Percentiles rank a stretch among this genome's conserved stretches.
Evolutionary conservation across 768 basidiomycete species (phyloP).

Genomic region (Tricholoma bakamatsutake): DNA sequence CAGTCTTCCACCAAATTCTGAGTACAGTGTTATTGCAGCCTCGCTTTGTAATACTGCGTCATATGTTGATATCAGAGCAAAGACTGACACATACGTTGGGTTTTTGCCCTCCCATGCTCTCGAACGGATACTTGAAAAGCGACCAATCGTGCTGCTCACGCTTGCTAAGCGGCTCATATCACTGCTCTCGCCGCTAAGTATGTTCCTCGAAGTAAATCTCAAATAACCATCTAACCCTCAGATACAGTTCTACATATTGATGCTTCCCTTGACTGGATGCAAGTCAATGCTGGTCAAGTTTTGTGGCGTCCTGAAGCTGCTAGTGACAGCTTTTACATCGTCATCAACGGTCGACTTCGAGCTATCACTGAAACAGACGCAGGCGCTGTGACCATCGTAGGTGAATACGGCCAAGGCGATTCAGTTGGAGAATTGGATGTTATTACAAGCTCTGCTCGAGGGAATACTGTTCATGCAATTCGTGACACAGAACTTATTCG

Average conservation of each 20-base stretch:
- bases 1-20: not conserved
- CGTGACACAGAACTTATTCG: conserved; percentile 95
- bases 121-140: conserved; percentile 85
- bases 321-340: conserved; percentile 97
- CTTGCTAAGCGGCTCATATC: conserved; percentile 96
- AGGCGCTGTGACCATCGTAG: conserved; percentile 75
- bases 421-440: conserved; percentile 97
- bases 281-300: conserved; percentile 92
- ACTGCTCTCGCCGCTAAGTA: conserved; percentile 87
- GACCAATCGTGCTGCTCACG: conserved; percentile 93
- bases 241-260: conserved; percentile 88
- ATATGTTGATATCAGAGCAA: conserved; percentile 95
- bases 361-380: conserved; percentile 77
- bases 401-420: conserved; percentile 96
- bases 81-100: conserved; percentile 98
- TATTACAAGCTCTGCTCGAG: conserved; percentile 82
- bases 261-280: conserved; percentile 96
- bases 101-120: conserved; percentile 86
- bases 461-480: conserved; percentile 93
- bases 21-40: conserved; percentile 36
- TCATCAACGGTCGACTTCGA: conserved; percentile 92
- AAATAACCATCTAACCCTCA: not conserved
- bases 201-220: conserved; percentile 11
- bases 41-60: conserved; percentile 89
- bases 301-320: conserved; percentile 87